A percentile compares a stretch with the other conserved stretches of the same genome.
phyloP scores from a whole-genome alignment of 2,329 filamentous ascomycete genomes.

The Diaporthe helianthi region DNA sequence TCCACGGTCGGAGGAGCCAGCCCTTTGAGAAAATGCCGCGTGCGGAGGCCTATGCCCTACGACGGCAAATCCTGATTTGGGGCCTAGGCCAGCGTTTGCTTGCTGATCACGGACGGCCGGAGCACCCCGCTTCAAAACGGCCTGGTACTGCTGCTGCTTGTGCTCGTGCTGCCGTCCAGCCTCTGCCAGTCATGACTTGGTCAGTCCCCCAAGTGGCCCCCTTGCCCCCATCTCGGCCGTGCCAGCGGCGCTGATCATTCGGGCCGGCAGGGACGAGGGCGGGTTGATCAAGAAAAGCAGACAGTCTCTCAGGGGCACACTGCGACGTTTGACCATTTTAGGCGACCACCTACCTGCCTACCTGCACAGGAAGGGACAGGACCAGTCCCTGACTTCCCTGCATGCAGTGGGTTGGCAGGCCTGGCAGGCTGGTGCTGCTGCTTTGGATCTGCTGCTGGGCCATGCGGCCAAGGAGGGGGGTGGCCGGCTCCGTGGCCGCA shows the following conservation, averaged over 20 bases:
- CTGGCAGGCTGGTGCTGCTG: background rate
- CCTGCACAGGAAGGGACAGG: slow-evolving; percentile 8
- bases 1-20: background rate
- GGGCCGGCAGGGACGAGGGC: slow-evolving; percentile 1
- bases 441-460: background rate
- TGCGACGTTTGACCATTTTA: slow-evolving; percentile 26
- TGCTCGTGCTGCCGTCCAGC: slow-evolving; percentile 5
- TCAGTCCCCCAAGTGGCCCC: background rate
- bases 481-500: slow-evolving; percentile 23
- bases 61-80: slow-evolving; percentile 21
- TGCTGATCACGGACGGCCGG: slow-evolving; percentile 24
- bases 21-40: slow-evolving; percentile 20
- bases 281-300: background rate
- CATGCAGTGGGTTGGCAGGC: slow-evolving; percentile 22
- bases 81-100: background rate
- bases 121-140: slow-evolving; percentile 11
- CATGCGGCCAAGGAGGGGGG: background rate
- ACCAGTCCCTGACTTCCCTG: slow-evolving; percentile 25
- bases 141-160: background rate
- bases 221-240: slow-evolving; percentile 5
- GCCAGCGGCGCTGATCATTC: slow-evolving; percentile 19
- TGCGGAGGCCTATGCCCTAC: slow-evolving; percentile 13
- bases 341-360: too few relatives aligned
- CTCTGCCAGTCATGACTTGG: slow-evolving; percentile 20
- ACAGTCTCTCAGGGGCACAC: slow-evolving; percentile 11